These are phyloP conservation scores for Uncinocarpus reesii DNA, from an alignment of 2,329 filamentous ascomycete species.

Conservation along the genomic window DNA sequence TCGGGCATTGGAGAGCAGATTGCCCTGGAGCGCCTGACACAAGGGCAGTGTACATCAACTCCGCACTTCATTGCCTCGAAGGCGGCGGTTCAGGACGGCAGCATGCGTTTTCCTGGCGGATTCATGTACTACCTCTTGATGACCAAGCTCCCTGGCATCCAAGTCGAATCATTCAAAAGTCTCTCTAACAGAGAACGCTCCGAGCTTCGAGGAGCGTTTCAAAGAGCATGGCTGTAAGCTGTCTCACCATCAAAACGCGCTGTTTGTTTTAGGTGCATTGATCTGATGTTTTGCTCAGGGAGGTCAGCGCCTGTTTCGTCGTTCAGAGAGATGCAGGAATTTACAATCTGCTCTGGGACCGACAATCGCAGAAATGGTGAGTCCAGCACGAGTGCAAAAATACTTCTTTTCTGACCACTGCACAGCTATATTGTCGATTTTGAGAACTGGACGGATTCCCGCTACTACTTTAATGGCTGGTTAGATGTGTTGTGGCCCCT, in stretches of 20 bases:
- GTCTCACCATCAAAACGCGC: background rate
- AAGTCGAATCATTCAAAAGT: background rate
- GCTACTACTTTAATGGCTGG: too few relatives aligned
- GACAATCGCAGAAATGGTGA: background rate
- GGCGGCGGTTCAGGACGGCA: background rate
- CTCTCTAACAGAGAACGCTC: background rate
- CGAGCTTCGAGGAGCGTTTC: background rate
- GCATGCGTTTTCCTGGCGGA: background rate
- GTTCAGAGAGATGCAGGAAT: background rate
- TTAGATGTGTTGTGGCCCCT: too few relatives aligned
- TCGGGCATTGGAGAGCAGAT: background rate
- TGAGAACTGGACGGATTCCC: too few relatives aligned
- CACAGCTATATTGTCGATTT: too few relatives aligned
- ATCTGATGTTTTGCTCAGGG: background rate
- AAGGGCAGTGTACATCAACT: background rate
- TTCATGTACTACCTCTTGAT: background rate
- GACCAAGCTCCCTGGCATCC: background rate
- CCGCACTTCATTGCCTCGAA: background rate
- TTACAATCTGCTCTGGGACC: background rate
- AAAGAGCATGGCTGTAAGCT: background rate
- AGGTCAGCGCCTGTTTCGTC: background rate
- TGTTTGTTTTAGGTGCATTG: background rate
- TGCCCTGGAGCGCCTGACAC: background rate
- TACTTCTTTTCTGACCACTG: too few relatives aligned
- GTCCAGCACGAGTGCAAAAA: too few relatives aligned